phyloP scores from a whole-genome alignment of 768 basidiomycete genomes.

The Lentinula detonsa region DNA sequence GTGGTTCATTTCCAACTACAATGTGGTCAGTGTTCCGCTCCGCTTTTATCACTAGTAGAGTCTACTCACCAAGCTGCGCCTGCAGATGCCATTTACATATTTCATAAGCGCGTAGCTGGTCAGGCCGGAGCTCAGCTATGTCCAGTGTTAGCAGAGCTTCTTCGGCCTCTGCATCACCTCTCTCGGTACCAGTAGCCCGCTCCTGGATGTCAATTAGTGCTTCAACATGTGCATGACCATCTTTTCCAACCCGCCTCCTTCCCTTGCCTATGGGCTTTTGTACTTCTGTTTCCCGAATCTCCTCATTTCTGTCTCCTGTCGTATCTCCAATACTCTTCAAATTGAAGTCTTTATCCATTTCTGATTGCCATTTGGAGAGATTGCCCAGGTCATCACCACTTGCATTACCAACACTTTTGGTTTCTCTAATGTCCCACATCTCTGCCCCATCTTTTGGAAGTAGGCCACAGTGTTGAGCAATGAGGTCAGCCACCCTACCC shows the following conservation, averaged over 20 bases:
- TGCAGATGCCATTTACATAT: no score
- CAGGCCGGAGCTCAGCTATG: conserved; percentile 10
- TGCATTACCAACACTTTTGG: background rate
- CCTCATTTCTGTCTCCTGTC: background rate
- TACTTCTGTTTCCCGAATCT: no score
- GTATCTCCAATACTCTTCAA: background rate
- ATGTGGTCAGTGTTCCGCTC: conserved; percentile 17
- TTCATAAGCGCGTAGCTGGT: conserved; percentile 25
- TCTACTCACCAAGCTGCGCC: no score
- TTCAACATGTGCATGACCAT: background rate
- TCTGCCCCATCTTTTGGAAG: background rate
- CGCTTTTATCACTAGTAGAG: no score
- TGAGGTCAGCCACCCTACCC: background rate
- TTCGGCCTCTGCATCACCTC: background rate
- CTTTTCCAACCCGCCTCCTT: no score
- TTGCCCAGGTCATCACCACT: background rate
- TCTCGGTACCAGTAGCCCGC: background rate
- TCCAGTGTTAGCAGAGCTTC: background rate
- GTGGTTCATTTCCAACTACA: conserved; percentile 14
- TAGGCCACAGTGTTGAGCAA: background rate
- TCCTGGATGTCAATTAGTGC: background rate
- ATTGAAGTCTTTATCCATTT: background rate
- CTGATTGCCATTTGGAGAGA: background rate
- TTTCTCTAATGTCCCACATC: background rate
- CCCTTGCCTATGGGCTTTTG: no score